A percentile compares a stretch with the other conserved stretches of the same genome.
phyloP scores from a whole-genome alignment of 2,329 filamentous ascomycete species.

The Diaporthe sp. region DNA sequence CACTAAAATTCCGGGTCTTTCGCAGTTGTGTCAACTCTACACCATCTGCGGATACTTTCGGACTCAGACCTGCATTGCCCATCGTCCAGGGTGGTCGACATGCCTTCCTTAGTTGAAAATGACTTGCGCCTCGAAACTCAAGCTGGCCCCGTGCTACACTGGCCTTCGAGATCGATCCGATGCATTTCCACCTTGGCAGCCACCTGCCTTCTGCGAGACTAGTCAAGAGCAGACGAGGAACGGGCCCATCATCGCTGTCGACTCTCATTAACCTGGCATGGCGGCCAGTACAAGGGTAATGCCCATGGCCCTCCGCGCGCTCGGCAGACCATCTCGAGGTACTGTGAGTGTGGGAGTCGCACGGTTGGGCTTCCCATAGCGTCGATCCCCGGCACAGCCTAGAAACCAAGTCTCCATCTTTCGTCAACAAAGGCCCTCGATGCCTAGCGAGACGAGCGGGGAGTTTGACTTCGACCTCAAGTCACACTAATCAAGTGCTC shows the following conservation, averaged over 20 bases:
- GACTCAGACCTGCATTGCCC: neutral
- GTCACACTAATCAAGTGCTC: conserved; percentile 10
- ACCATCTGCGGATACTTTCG: neutral
- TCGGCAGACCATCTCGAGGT: conserved; percentile 12
- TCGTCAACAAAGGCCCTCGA: neutral
- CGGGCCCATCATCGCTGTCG: conserved; percentile 15
- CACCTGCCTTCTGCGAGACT: conserved; percentile 16
- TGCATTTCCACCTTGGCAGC: conserved; percentile 20
- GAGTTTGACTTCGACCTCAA: conserved; percentile 21
- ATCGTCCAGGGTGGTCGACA: neutral
- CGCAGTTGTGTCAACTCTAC: neutral
- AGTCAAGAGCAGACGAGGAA: conserved; percentile 1
- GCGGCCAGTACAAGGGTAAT: conserved; percentile 15
- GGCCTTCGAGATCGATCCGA: conserved; percentile 17
- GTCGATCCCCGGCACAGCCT: conserved; percentile 17
- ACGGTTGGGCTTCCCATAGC: neutral
- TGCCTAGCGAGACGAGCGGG: conserved; percentile 24
- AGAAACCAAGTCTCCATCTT: conserved; percentile 9
- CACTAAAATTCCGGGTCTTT: neutral
- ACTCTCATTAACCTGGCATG: conserved; percentile 2
- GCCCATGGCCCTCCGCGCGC: conserved; percentile 4
- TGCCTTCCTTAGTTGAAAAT: neutral
- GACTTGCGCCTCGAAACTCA: conserved; percentile 22
- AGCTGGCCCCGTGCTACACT: conserved; percentile 10
- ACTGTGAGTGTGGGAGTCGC: neutral